Conservation (phyloP, 2,329 filamentous ascomycete species). For the Aspergillus neoniger region DNA sequence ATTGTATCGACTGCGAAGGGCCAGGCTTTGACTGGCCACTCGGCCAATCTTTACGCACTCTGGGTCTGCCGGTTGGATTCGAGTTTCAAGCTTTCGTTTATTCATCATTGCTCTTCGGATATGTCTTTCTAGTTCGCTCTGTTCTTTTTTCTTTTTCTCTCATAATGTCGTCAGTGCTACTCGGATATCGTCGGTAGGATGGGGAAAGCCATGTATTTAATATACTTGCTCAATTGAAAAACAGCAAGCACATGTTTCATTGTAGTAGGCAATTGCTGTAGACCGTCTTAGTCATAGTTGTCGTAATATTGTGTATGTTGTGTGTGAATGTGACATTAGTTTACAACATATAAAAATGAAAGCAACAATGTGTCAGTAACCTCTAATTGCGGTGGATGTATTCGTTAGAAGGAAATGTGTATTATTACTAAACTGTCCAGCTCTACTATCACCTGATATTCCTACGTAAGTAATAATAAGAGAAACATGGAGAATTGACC, state of each 20-base stretch:
- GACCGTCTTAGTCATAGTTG: too few relatives aligned
- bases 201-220: constrained; percentile 21
- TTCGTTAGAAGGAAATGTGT: too few relatives aligned
- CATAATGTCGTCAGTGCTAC: constrained; percentile 11
- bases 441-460: too few relatives aligned
- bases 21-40: constrained; percentile 2
- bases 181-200: constrained; percentile 7
- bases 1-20: constrained; percentile 6
- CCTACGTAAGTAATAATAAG: too few relatives aligned
- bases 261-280: background rate
- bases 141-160: constrained; percentile 9
- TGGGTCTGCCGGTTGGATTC: constrained; percentile 10
- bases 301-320: too few relatives aligned
- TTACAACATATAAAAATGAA: too few relatives aligned
- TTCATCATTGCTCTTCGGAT: background rate
- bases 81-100: constrained; percentile 14
- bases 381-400: too few relatives aligned
- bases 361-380: too few relatives aligned
- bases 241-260: background rate
- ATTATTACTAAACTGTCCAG: too few relatives aligned
- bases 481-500: too few relatives aligned
- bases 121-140: constrained; percentile 10
- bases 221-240: constrained; percentile 13
- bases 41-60: constrained; percentile 5
- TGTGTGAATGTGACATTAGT: too few relatives aligned